phyloP scores from a whole-genome alignment of 129 eudicot species.

The Escallonia rubra region DNA sequence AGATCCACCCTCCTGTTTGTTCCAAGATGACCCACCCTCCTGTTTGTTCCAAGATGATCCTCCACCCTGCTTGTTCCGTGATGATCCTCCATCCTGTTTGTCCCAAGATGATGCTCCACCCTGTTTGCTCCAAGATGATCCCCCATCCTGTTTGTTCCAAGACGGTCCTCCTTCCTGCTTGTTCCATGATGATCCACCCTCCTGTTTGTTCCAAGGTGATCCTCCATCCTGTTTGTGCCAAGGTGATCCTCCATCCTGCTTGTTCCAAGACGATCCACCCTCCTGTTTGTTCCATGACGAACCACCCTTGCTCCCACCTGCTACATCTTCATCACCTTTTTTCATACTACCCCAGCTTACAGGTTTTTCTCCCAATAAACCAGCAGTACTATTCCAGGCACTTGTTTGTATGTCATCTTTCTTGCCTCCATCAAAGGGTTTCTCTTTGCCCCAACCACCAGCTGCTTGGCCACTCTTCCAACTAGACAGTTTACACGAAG shows the following conservation, averaged over 20 bases:
- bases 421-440: constrained; percentile 13
- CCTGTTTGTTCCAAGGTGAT: constrained; percentile 3
- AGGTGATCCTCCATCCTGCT: constrained; percentile 12
- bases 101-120: not conserved
- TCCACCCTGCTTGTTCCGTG: constrained; percentile 7
- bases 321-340: not conserved
- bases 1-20: constrained; percentile 30
- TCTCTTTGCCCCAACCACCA: constrained; percentile 15
- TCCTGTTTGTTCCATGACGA: constrained; percentile 19
- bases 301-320: not conserved
- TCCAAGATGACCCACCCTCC: constrained; percentile 22
- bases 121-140: constrained; percentile 9
- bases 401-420: not conserved
- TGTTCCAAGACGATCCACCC: constrained; percentile 41
- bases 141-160: not conserved
- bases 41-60: constrained; percentile 15
- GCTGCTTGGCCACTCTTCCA: not conserved
- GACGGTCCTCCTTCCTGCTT: not conserved
- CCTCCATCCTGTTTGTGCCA: not conserved
- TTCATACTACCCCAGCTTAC: too few species aligned
- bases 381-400: too few species aligned
- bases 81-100: not conserved
- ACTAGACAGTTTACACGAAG: not conserved
- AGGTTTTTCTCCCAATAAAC: too few species aligned
- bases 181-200: constrained; percentile 17